These are phyloP conservation scores for Lentinula boryana DNA, from an alignment of 768 basidiomycete genomes.

Conservation along the genomic window DNA sequence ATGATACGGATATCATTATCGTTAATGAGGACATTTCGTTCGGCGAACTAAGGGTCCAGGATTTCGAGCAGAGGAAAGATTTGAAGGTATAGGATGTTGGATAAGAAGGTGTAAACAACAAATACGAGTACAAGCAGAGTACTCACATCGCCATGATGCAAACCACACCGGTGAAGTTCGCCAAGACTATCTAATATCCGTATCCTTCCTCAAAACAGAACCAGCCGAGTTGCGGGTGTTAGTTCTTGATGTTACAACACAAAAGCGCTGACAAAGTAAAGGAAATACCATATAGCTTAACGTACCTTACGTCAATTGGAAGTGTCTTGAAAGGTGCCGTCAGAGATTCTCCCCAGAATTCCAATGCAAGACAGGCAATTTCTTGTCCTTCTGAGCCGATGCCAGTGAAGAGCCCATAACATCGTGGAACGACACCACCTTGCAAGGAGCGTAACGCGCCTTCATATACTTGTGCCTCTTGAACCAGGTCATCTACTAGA, in stretches of 20 bases:
- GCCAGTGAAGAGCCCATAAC: constrained; percentile 29
- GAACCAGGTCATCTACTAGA: constrained; percentile 25
- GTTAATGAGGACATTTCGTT: constrained; percentile 28
- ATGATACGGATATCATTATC: constrained; percentile 32
- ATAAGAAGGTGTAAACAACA: neutral
- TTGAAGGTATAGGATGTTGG: too few species aligned
- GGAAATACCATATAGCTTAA: neutral
- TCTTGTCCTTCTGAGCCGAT: constrained; percentile 22
- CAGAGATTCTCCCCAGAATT: constrained; percentile 31
- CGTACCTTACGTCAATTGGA: constrained; percentile 26
- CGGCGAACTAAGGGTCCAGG: constrained; percentile 29
- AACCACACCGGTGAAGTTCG: constrained; percentile 27
- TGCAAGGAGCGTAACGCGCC: constrained; percentile 25
- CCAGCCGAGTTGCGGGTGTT: neutral
- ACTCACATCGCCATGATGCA: constrained; percentile 27
- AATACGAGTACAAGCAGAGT: neutral
- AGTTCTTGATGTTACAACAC: neutral
- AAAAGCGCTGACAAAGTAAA: neutral
- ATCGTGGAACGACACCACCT: constrained; percentile 25
- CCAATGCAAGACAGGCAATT: constrained; percentile 32
- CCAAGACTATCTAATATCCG: constrained; percentile 25
- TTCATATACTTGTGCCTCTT: constrained; percentile 27
- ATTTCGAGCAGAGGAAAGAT: neutral
- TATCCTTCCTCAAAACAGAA: constrained; percentile 17
- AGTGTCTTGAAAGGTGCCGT: constrained; percentile 22